Conservation (phyloP, 495 filamentous ascomycete species). For the Patellaria atrata region DNA sequence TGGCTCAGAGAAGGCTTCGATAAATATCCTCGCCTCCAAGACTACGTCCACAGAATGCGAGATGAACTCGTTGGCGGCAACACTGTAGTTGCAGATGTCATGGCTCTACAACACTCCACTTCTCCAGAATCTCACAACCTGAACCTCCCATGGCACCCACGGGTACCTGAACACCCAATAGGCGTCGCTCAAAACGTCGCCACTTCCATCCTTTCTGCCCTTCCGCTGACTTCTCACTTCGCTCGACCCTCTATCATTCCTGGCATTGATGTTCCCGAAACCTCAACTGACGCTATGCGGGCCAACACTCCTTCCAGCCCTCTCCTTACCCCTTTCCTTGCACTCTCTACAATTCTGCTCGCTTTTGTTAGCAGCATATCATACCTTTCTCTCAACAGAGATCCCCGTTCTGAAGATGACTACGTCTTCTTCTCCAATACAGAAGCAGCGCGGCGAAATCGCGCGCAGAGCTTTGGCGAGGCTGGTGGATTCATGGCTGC, state of each 20-base stretch:
- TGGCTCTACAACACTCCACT: neutral
- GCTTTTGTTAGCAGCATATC: constrained; percentile 10
- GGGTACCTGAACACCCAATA: neutral
- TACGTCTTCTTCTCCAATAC: no score
- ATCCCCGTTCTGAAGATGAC: constrained; percentile 8
- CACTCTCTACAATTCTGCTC: constrained; percentile 3
- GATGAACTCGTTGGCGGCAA: constrained; percentile 9
- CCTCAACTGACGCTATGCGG: neutral
- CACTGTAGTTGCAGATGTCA: neutral
- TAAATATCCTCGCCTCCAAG: constrained; percentile 38
- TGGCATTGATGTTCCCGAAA: neutral
- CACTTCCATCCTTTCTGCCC: constrained; percentile 2
- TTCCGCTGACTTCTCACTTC: constrained; percentile 5
- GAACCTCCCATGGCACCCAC: constrained; percentile 10
- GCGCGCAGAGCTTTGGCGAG: constrained; percentile 7
- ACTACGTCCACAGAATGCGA: constrained; percentile 29
- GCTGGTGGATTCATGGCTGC: constrained; percentile 6
- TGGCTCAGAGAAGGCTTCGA: constrained; percentile 55
- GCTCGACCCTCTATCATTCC: neutral
- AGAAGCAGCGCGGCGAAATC: constrained; percentile 6
- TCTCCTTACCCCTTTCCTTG: constrained; percentile 10
- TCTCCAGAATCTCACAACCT: neutral
- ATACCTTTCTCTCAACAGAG: constrained; percentile 9
- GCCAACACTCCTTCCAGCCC: constrained; percentile 8
- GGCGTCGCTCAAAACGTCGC: neutral